Conservation (phyloP, 2,329 filamentous ascomycete species). For the Aureobasidium sp. region DNA sequence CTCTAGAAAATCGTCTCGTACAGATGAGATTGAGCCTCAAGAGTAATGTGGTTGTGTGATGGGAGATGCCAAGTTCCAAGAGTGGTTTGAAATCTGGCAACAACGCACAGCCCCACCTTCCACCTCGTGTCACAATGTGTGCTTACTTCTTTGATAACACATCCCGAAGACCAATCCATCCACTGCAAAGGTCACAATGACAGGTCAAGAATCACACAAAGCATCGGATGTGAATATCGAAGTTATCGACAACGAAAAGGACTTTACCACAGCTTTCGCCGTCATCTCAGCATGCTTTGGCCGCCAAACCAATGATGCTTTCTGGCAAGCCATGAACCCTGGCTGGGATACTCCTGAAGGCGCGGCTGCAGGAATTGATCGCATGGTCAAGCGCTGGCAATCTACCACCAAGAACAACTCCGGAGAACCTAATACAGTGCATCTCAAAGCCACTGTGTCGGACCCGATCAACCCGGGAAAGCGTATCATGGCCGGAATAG, state of each 20-base stretch:
- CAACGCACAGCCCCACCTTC: background rate
- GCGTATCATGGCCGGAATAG: conserved; percentile 42
- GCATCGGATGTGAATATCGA: background rate
- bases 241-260: conserved; percentile 6
- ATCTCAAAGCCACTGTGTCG: conserved; percentile 48
- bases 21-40: background rate
- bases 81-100: background rate
- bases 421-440: conserved; percentile 45
- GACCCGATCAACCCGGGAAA: conserved; percentile 26
- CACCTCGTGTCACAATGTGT: background rate
- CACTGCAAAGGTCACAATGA: background rate
- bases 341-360: conserved; percentile 49
- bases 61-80: conserved; percentile 1
- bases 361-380: conserved; percentile 29
- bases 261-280: conserved; percentile 15
- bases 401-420: conserved; percentile 34
- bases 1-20: too few relatives aligned
- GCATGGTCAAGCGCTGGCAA: conserved; percentile 39
- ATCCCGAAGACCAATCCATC: background rate
- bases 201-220: background rate
- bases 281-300: conserved; percentile 42
- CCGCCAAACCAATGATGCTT: conserved; percentile 42
- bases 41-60: background rate
- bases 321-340: conserved; percentile 49
- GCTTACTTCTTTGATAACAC: background rate